phyloP scores from a whole-genome alignment of 31 red algal genomes.

The Endocladia muricata region DNA sequence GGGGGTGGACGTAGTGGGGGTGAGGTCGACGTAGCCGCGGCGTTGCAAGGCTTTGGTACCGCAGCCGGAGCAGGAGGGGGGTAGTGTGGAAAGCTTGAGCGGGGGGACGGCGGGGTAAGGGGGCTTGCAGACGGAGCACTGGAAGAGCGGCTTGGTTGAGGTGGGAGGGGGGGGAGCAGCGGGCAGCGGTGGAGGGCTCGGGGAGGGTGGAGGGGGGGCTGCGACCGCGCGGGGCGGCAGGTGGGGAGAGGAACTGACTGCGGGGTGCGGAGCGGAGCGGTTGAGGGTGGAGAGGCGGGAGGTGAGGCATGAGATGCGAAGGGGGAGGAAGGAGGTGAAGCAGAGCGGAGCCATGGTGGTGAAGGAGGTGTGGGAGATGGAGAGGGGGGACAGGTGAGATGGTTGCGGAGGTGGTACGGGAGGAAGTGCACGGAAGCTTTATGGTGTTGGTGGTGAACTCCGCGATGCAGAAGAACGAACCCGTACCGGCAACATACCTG shows the following conservation, averaged over 20 bases:
- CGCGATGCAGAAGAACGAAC: no score
- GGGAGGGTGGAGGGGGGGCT: not conserved
- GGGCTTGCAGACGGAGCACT: conserved; percentile 19
- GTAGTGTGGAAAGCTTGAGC: not conserved
- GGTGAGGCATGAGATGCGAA: not conserved
- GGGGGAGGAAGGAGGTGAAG: not conserved
- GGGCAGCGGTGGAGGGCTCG: not conserved
- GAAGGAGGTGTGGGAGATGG: not conserved
- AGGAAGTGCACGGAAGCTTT: no score
- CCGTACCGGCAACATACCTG: no score
- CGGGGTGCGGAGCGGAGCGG: not conserved
- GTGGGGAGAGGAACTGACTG: not conserved
- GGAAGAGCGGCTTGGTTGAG: conserved; percentile 21
- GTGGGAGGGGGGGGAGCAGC: not conserved
- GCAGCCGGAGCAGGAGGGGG: conserved; percentile 26
- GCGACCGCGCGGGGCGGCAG: not conserved
- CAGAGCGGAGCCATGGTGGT: not conserved
- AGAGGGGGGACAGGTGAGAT: no score
- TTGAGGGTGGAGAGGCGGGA: not conserved
- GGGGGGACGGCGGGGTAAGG: not conserved
- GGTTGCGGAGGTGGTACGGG: no score
- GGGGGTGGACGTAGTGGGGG: conserved; percentile 4
- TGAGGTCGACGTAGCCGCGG: conserved; percentile 51
- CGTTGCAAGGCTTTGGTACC: conserved; percentile 10
- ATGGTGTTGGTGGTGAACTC: no score